Evolutionary conservation across 352 stramenopile genomes (phyloP).

Genomic region (Phytophthora uliginosa): DNA sequence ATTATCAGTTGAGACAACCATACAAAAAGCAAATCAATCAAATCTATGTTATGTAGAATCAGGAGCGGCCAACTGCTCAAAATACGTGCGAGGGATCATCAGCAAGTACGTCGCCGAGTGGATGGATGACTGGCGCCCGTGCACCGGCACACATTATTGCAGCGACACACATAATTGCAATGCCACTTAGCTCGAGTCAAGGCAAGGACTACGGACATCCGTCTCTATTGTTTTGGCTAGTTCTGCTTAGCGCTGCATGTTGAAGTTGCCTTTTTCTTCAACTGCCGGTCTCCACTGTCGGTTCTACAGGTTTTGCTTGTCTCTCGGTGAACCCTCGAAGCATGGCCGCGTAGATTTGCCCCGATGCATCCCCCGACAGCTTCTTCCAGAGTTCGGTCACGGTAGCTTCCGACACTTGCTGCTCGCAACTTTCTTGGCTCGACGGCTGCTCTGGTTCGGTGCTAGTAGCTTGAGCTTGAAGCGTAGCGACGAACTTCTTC

Average conservation of each 20-base stretch:
- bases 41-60: constrained; percentile 8
- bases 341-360: constrained; percentile 33
- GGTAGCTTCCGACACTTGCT: constrained; percentile 1
- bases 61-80: constrained; percentile 16
- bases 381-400: constrained; percentile 35
- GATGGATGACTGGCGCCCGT: constrained; percentile 18
- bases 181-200: not conserved
- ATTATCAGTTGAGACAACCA: not conserved
- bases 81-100: constrained; percentile 33
- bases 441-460: not conserved
- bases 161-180: not conserved
- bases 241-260: constrained; percentile 16
- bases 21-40: constrained; percentile 14
- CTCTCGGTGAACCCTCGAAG: constrained; percentile 16
- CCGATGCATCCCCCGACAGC: constrained; percentile 31
- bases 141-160: not conserved
- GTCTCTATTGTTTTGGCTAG: not conserved
- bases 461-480: constrained; percentile 4
- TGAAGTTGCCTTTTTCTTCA: constrained; percentile 29
- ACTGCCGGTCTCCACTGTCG: not conserved
- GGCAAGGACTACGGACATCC: not conserved
- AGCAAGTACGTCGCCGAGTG: constrained; percentile 15
- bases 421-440: constrained; percentile 13
- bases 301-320: constrained; percentile 1
- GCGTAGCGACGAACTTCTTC: constrained; percentile 30